Percentiles rank a stretch among this genome's conserved stretches.
Evolutionary conservation across 495 filamentous ascomycete genomes (phyloP).

Genomic region (Emericellopsis terricola): DNA sequence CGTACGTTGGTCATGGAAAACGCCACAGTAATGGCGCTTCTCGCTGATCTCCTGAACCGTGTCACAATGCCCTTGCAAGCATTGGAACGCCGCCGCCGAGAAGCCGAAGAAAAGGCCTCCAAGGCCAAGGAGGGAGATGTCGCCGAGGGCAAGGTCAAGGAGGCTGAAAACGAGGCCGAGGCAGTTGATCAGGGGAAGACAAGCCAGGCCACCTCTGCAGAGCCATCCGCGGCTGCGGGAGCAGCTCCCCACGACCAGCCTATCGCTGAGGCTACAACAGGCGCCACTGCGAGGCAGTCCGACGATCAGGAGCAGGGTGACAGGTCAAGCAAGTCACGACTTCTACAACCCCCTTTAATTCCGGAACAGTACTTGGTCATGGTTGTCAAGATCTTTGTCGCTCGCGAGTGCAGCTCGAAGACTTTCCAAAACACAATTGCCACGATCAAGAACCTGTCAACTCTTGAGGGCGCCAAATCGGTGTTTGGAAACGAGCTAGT

Average conservation of each 20-base stretch:
- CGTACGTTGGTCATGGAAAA: slow-evolving; percentile 89
- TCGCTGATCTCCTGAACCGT: slow-evolving; percentile 69
- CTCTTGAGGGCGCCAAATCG: slow-evolving; percentile 75
- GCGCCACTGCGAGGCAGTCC: slow-evolving; percentile 4
- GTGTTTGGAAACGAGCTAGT: slow-evolving; percentile 86
- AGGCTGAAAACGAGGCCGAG: slow-evolving; percentile 5
- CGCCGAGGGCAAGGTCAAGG: slow-evolving; percentile 23
- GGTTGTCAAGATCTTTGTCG: slow-evolving; percentile 88
- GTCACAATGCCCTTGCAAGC: slow-evolving; percentile 76
- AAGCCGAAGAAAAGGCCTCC: slow-evolving; percentile 35
- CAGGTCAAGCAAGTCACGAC: slow-evolving; percentile 47
- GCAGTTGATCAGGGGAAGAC: slow-evolving; percentile 6
- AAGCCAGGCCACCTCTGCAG: slow-evolving; percentile 9
- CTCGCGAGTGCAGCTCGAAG: slow-evolving; percentile 88
- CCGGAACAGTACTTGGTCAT: slow-evolving; percentile 80
- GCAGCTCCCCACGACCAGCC: slow-evolving; percentile 7
- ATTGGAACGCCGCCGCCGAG: slow-evolving; percentile 69
- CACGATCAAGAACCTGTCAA: slow-evolving; percentile 92
- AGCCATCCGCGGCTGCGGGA: slow-evolving; percentile 9
- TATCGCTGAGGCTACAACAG: slow-evolving; percentile 6
- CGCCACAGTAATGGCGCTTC: slow-evolving; percentile 81
- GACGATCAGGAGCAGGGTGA: slow-evolving; percentile 17
- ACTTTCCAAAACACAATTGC: slow-evolving; percentile 93
- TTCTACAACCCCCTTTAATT: slow-evolving; percentile 67
- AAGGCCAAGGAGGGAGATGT: slow-evolving; percentile 41